A percentile compares a stretch with the other conserved stretches of the same genome.
Evolutionary conservation across 2,329 filamentous ascomycete species (phyloP).

Genomic region (Elsinoe arachidis): DNA sequence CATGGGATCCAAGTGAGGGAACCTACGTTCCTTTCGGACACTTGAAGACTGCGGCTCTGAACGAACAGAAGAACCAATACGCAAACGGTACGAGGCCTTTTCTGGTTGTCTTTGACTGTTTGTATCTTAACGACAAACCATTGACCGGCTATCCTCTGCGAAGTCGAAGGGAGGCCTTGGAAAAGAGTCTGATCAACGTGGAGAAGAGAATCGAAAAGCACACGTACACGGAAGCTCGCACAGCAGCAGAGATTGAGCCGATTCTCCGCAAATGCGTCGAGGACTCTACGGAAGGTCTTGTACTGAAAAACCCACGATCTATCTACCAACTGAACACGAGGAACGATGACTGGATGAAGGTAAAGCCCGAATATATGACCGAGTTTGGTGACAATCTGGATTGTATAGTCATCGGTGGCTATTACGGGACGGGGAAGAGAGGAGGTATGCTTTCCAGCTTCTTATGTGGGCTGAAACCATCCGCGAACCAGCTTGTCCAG

Average conservation of each 20-base stretch:
- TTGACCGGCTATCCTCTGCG: conserved; percentile 75
- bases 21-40: conserved; percentile 85
- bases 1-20: conserved; percentile 83
- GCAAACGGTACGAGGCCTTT: conserved; percentile 61
- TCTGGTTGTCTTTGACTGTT: conserved; percentile 81
- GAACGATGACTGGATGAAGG: conserved; percentile 96
- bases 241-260: conserved; percentile 66
- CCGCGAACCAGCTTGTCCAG: conserved; percentile 54
- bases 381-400: conserved; percentile 93
- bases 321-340: conserved; percentile 80
- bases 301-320: conserved; percentile 87
- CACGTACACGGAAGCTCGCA: conserved; percentile 56
- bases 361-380: conserved; percentile 97
- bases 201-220: conserved; percentile 78
- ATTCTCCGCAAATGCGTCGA: conserved; percentile 74
- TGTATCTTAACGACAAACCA: conserved; percentile 74
- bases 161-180: conserved; percentile 68
- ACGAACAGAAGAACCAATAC: conserved; percentile 66
- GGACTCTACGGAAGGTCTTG: conserved; percentile 78
- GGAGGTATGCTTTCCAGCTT: conserved; percentile 80
- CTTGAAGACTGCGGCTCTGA: conserved; percentile 79
- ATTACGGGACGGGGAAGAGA: conserved; percentile 78
- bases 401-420: conserved; percentile 80
- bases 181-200: conserved; percentile 59
- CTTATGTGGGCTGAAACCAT: conserved; percentile 75